Evolutionary conservation across 2,329 filamentous ascomycete genomes (phyloP).

Genomic region (Dryadomyces quercivorus): DNA sequence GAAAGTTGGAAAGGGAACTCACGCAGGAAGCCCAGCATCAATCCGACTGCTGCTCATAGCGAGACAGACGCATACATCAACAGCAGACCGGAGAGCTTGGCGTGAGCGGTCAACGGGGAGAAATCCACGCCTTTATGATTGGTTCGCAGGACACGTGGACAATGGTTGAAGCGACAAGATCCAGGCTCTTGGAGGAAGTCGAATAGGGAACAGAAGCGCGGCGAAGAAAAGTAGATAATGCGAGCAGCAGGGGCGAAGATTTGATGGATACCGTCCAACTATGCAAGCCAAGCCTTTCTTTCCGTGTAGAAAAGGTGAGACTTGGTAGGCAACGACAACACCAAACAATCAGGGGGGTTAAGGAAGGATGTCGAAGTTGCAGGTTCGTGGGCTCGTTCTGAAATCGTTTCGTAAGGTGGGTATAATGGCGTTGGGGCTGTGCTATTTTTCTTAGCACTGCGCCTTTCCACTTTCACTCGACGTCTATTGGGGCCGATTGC

Average conservation of each 20-base stretch:
- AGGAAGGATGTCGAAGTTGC: not conserved
- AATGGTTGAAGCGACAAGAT: not conserved
- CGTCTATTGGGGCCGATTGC: not conserved
- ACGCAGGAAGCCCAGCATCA: conserved; percentile 52
- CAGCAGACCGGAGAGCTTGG: not conserved
- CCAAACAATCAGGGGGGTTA: not conserved
- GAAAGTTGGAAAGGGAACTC: conserved; percentile 23
- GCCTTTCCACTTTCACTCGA: conserved; percentile 1
- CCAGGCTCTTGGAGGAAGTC: not conserved
- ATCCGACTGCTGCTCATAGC: conserved; percentile 35
- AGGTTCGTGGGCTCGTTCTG: not conserved
- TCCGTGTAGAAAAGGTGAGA: not conserved
- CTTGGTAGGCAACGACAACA: not conserved
- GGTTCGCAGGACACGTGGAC: not conserved
- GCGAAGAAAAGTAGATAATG: not conserved
- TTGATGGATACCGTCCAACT: not conserved
- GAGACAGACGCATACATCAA: not conserved
- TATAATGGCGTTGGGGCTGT: conserved; percentile 12
- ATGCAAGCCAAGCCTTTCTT: not conserved
- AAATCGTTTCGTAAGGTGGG: conserved; percentile 3
- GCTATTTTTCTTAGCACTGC: conserved; percentile 6
- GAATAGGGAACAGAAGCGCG: not conserved
- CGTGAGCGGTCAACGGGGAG: not conserved
- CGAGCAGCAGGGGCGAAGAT: too few relatives aligned
- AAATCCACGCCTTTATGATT: not conserved